Evolutionary conservation across 2,329 filamentous ascomycete genomes (phyloP).

Genomic region (Dactylonectria macrodidyma): DNA sequence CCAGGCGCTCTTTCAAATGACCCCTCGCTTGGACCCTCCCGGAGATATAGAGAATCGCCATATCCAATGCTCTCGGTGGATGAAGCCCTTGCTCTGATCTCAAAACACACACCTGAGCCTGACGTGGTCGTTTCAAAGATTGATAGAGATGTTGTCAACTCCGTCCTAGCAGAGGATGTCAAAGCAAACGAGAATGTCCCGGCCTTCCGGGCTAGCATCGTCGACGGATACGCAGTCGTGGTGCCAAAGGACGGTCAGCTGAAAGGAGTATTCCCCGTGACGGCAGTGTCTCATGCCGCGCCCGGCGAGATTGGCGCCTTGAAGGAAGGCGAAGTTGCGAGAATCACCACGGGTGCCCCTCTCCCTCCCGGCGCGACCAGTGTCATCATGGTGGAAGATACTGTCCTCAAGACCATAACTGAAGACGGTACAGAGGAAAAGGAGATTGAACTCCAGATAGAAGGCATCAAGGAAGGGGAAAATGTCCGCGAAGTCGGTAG

Average conservation of each 20-base stretch:
- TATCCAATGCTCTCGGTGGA: slow-evolving; percentile 93
- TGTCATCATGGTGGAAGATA: slow-evolving; percentile 95
- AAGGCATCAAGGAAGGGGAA: slow-evolving; percentile 81
- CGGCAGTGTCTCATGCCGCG: slow-evolving; percentile 88
- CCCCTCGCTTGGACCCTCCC: slow-evolving; percentile 72
- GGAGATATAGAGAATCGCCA: slow-evolving; percentile 86
- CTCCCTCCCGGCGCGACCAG: slow-evolving; percentile 90
- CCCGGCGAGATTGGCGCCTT: slow-evolving; percentile 77
- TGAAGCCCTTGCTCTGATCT: slow-evolving; percentile 82
- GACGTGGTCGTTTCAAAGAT: slow-evolving; percentile 72
- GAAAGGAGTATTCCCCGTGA: slow-evolving; percentile 88
- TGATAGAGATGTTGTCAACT: slow-evolving; percentile 77
- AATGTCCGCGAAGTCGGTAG: slow-evolving; percentile 94
- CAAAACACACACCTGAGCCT: slow-evolving; percentile 79
- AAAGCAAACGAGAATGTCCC: slow-evolving; percentile 87
- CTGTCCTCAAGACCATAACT: slow-evolving; percentile 80
- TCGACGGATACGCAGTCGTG: slow-evolving; percentile 94
- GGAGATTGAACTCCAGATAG: slow-evolving; percentile 88
- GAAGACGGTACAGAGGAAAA: slow-evolving; percentile 88
- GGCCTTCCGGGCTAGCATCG: slow-evolving; percentile 94
- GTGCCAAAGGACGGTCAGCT: slow-evolving; percentile 74
- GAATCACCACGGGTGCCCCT: slow-evolving; percentile 96
- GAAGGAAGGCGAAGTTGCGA: slow-evolving; percentile 81
- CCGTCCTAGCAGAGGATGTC: slow-evolving; percentile 87
- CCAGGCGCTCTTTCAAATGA: slow-evolving; percentile 74